A percentile compares a stretch with the other conserved stretches of the same genome.
phyloP scores from a whole-genome alignment of 768 basidiomycete species.

The Auriscalpium orientale region DNA sequence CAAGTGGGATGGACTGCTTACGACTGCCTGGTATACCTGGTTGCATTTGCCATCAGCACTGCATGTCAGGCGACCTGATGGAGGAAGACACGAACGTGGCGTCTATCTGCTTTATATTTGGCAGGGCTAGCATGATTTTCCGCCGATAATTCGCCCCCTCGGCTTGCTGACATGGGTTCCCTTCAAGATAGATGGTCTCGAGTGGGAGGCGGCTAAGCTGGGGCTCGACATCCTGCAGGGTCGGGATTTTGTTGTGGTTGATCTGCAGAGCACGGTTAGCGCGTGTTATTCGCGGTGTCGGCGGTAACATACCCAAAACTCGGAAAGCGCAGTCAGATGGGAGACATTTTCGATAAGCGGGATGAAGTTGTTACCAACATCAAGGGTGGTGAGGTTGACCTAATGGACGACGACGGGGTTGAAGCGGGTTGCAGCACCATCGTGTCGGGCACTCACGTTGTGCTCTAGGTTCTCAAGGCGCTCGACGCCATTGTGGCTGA shows the following conservation, averaged over 20 bases:
- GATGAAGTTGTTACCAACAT: slow-evolving; percentile 83
- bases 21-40: too few species aligned
- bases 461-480: slow-evolving; percentile 77
- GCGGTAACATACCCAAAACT: slow-evolving; percentile 73
- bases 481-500: slow-evolving; percentile 89
- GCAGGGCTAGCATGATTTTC: slow-evolving; percentile 83
- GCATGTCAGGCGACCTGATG: too few species aligned
- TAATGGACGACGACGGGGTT: slow-evolving; percentile 14
- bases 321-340: slow-evolving; percentile 72
- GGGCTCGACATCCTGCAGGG: slow-evolving; percentile 56
- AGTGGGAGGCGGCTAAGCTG: slow-evolving; percentile 59
- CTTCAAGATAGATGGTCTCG: slow-evolving; percentile 90
- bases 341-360: slow-evolving; percentile 72
- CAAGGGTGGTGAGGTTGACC: slow-evolving; percentile 74
- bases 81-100: slow-evolving; percentile 65
- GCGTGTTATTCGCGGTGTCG: neutral
- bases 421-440: neutral
- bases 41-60: too few species aligned
- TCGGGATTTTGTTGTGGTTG: slow-evolving; percentile 78
- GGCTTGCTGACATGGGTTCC: slow-evolving; percentile 80
- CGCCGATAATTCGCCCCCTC: slow-evolving; percentile 78
- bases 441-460: slow-evolving; percentile 41
- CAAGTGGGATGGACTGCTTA: too few species aligned
- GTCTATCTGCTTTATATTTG: slow-evolving; percentile 89
- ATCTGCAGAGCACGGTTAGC: slow-evolving; percentile 41